Base-by-base conservation (phyloP, 2,329 filamentous ascomycete species). In the Beauveria australis region DNA sequence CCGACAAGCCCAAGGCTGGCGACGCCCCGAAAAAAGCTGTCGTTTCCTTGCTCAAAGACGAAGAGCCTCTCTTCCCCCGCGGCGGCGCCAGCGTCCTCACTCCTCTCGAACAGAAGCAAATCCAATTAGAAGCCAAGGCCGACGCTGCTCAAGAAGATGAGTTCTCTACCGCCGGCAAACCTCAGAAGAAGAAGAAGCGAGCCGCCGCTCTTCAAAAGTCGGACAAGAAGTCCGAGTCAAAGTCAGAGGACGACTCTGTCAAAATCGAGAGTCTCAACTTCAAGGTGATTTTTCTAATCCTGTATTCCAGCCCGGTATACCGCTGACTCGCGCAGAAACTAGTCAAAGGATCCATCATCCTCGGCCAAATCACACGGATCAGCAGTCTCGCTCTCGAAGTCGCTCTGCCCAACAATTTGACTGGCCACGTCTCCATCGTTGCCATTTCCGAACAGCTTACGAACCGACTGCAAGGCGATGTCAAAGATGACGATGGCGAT, bases 31-130 rank as follows among this genome's bases (percentile, higher is more conserved):
- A 69, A 57, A 68, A 67, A 8, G 70, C 74, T 16, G 65, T 76
- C 33, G 71, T 82, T 59, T 79, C 80, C 43, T 70, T 77, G 12
- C 70, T 84, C 55, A 85, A 81, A 72, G 88, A 94, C 66, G 94
- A 97, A 66, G 94, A 97, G 71, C 87, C 87, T 40, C 81, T 93
- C 49, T 99, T 99, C 69, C 93, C 94, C 66, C 86, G 94, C 80
- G 94, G 94, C 60, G 95, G 94, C 48, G 93, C 86, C 58, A 95
- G 91, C 70, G 81, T 96, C 57, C 78, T 99, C 71, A 97, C 94
- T 2, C 92, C 94, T 22, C 79, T 99, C 56, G 94, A 99, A 73
- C 89, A 95, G 72, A 97, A 96, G 77, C 91, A 97, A 75, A 97
- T 99, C 64, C 89, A 94, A 69, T 88, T 95, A 62, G 89, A 97